phyloP scores from a whole-genome alignment of 2,329 filamentous ascomycete genomes.

The Fusarium incarnatum region DNA sequence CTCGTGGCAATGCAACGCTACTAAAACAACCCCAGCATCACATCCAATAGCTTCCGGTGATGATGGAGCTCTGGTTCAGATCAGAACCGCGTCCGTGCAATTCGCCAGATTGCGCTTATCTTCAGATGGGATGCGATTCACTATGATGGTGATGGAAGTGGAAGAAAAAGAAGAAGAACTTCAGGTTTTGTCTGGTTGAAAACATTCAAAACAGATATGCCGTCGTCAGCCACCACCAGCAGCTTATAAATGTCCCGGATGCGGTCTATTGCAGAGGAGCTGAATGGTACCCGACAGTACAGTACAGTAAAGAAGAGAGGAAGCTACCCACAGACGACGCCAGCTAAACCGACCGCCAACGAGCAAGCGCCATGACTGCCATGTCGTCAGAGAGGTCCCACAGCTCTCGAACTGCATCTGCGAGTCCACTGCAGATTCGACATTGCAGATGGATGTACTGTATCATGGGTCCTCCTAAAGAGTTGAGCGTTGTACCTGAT shows the following conservation, averaged over 20 bases:
- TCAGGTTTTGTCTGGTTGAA: not conserved
- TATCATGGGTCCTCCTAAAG: slow-evolving; percentile 19
- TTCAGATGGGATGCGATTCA: not conserved
- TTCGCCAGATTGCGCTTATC: slow-evolving; percentile 12
- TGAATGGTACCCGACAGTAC: not conserved
- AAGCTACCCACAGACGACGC: not conserved
- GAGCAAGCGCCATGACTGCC: slow-evolving; percentile 26
- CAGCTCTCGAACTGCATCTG: slow-evolving; percentile 38
- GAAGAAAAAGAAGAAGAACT: not conserved
- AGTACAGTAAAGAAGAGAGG: not conserved
- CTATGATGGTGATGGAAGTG: not conserved
- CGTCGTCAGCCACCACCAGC: slow-evolving; percentile 7
- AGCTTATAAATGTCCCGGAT: slow-evolving; percentile 21
- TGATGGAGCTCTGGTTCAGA: slow-evolving; percentile 9
- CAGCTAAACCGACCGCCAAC: slow-evolving; percentile 17
- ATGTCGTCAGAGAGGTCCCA: slow-evolving; percentile 38
- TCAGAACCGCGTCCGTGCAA: slow-evolving; percentile 4
- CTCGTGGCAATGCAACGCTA: slow-evolving; percentile 38
- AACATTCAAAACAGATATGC: not conserved
- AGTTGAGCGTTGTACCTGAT: not conserved
- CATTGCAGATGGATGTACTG: slow-evolving; percentile 2
- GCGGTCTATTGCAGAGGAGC: slow-evolving; percentile 27
- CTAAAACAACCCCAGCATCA: slow-evolving; percentile 33
- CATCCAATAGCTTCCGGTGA: slow-evolving; percentile 31
- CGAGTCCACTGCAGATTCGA: slow-evolving; percentile 23